Conservation (phyloP, 2,329 filamentous ascomycete species). For the Colletotrichum costaricense region DNA sequence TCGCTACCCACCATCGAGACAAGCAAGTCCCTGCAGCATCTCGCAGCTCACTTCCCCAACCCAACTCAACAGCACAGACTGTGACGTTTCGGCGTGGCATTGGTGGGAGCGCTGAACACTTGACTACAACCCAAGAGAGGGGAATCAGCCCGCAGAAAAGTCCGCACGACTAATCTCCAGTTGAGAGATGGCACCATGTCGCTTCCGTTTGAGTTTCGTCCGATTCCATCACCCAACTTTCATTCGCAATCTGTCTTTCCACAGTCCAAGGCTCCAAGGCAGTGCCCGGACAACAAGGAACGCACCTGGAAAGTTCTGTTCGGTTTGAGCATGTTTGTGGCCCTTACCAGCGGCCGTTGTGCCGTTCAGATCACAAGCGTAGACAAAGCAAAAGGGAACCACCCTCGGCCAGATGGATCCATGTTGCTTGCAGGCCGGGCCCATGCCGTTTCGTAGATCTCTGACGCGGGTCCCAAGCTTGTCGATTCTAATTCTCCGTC, state of each 20-base stretch:
- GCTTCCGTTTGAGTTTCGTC: conserved; percentile 25
- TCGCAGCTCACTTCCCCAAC: background rate
- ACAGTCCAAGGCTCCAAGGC: background rate
- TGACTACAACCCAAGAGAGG: background rate
- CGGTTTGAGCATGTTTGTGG: background rate
- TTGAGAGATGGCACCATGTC: background rate
- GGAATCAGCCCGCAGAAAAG: background rate
- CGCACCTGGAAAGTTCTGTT: background rate
- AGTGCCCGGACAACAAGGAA: background rate
- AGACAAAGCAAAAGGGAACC: background rate
- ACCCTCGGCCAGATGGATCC: conserved; percentile 5
- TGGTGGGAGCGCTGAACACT: background rate
- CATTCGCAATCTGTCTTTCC: background rate
- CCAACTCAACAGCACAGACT: conserved; percentile 14
- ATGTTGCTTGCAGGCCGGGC: background rate
- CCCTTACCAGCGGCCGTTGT: background rate
- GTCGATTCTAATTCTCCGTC: background rate
- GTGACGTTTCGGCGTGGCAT: conserved; percentile 20
- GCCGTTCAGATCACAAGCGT: conserved; percentile 11
- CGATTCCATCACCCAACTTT: background rate
- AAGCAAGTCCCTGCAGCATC: conserved; percentile 8
- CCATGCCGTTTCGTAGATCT: conserved; percentile 33
- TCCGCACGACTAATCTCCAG: background rate
- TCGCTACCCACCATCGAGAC: background rate
- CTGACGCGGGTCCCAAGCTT: background rate